phyloP scores from a whole-genome alignment of 805 yeast species.

The Candida ipomoeae region DNA sequence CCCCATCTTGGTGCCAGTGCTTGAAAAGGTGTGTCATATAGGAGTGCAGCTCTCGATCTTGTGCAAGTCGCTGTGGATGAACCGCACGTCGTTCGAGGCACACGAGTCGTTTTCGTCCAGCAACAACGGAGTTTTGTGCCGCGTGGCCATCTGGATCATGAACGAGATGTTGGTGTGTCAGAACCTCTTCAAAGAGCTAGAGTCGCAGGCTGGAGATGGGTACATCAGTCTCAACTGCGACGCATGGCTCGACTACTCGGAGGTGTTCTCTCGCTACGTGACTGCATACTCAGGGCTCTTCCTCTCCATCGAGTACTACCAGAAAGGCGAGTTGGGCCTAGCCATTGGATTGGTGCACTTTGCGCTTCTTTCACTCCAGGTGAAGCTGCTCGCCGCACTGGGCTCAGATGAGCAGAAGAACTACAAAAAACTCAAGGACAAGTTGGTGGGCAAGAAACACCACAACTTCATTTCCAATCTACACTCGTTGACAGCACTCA shows the following conservation, averaged over 20 bases:
- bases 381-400: conserved; percentile 18
- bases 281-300: conserved; percentile 44
- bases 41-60: conserved; percentile 38
- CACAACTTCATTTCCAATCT: conserved; percentile 29
- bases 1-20: conserved; percentile 9
- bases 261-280: conserved; percentile 30
- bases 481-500: conserved; percentile 32
- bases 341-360: conserved; percentile 43
- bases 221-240: conserved; percentile 8
- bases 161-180: conserved; percentile 29
- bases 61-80: conserved; percentile 36
- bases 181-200: conserved; percentile 16
- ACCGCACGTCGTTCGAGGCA: conserved; percentile 19
- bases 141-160: conserved; percentile 40
- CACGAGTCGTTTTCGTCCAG: conserved; percentile 13
- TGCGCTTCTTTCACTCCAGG: conserved; percentile 33
- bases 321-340: conserved; percentile 42
- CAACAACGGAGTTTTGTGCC: conserved; percentile 39
- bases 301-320: conserved; percentile 42
- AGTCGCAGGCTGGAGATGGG: neutral
- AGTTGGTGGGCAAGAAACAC: conserved; percentile 28
- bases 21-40: conserved; percentile 24
- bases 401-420: conserved; percentile 4
- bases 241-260: conserved; percentile 30
- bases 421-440: conserved; percentile 20